Base-by-base conservation (phyloP, 2,329 filamentous ascomycete genomes). In the Alternaria gaisen region DNA sequence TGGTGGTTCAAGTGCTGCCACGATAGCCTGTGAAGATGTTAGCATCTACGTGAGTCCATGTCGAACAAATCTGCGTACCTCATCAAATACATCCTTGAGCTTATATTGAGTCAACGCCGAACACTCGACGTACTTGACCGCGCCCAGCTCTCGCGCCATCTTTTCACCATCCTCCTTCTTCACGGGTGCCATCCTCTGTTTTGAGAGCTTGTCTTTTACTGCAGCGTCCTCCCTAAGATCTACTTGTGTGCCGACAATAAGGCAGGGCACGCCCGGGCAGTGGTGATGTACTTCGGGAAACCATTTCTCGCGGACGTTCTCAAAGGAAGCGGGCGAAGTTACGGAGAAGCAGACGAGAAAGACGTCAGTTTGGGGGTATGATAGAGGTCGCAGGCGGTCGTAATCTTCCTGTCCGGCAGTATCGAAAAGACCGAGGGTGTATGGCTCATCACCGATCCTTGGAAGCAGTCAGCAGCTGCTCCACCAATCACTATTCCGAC, bases 331-430 rank as follows among this genome's bases (percentile, higher is more conserved):
- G 41, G 94, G 95, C 46, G 94, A 97, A 58, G 94, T 97, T 77
- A 99, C 94, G 77, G 93, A 97, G 82, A 98, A 99, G 85, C 95
- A 99, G 73, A 99, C 94, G 61, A 99, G 90, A 84, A 99, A 98
- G 69, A 98, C 95, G 77, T 98, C 95, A 73, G 95, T 98, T 83
- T 98, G 95, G 1, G 95, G 95, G 80, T 99, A 99, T 66, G 95
- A 98, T 63, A 98, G 88, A 48, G 95, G 95, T 76, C 95, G 92
- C 67, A 99, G 89, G 74, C 95, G 91, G 82, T 99, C 95, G 83
- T 98, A 98, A 89, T 99, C 94, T 86, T 99, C 95, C 84, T 99
- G 95, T 81, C 95, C 95, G 65, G 95, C 95, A 38, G 95, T 99
- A 89, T 99, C 95, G 79, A 98, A 99, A 28, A 99, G 87, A 60